Evolutionary conservation across 1,139 yeast genomes (phyloP), one percentile per base, ranked within the genome.

Genomic region (Kluyveromyces marxianus): DNA sequence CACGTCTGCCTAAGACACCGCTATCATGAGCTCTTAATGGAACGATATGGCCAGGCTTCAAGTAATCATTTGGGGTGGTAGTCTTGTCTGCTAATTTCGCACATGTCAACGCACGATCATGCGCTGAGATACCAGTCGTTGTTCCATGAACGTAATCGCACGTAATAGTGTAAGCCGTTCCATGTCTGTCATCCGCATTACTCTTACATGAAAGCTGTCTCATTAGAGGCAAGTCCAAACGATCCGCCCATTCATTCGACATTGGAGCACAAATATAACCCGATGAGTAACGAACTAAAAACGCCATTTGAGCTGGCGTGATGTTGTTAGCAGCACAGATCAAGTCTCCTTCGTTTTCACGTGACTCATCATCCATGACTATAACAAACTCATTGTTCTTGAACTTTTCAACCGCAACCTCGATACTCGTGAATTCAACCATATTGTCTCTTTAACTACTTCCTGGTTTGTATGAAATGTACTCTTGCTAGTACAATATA

Each of bases 341-440:
- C 62, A 94, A 74, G 65, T 94, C 99, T 43, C 98, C 98, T 71
- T 94, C 99, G 65, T 94, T 94, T 67, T 94, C 99, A 58, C 98
- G 82, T 60, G 77, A 77, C 65, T 88, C 97, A 62, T 92, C 96
- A 65, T 94, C 98, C 84, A 94, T 85, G 29, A 94, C 98, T 45
- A 94, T 78, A 44, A 94, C 72, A 59, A 92, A 90, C 66, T 89
- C 92, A 45, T 97, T 97, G 49, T 82, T 76, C 60, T 79, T 79
- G 71, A 82, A 86, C 3, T 89, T 94, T 57, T 81, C 81, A 29
- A 89, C 67, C 33, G 95, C 96, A 48, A 83, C 83, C 44, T 82
- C 77, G 44, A 86, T 79, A 28, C 81, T 69, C 25, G 77, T 70
- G 60, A 84, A 83, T 7, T 14, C 21, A 14, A 28, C 32, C 43